phyloP scores from a whole-genome alignment of 2,329 filamentous ascomycete genomes.

The Passalora sequoiae region DNA sequence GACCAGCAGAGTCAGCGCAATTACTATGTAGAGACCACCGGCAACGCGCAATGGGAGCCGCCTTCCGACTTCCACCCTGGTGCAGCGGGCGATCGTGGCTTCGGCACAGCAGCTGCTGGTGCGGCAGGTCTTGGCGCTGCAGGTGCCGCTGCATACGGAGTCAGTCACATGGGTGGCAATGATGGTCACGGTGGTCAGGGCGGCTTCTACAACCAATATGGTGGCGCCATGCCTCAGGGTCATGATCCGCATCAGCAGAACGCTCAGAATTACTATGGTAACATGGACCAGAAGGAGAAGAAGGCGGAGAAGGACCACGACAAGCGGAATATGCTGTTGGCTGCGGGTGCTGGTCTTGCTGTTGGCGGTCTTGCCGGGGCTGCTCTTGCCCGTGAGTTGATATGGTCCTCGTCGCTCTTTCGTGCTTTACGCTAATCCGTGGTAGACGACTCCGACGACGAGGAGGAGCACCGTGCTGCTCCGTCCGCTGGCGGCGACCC shows the following conservation, averaged over 20 bases:
- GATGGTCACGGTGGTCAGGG: constrained; percentile 12
- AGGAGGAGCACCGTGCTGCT: constrained; percentile 15
- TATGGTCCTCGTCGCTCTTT: too few species aligned
- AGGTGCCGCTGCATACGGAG: constrained; percentile 5
- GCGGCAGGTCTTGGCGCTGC: neutral
- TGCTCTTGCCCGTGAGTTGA: constrained; percentile 39
- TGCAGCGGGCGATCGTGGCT: constrained; percentile 14
- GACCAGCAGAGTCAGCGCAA: constrained; percentile 58
- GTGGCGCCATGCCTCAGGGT: constrained; percentile 18
- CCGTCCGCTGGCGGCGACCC: constrained; percentile 6
- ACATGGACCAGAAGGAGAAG: constrained; percentile 21
- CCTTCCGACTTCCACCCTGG: constrained; percentile 38
- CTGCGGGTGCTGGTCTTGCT: constrained; percentile 54
- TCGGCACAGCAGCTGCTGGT: constrained; percentile 3
- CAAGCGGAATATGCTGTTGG: constrained; percentile 48
- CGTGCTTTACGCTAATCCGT: too few species aligned
- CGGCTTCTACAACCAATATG: constrained; percentile 21
- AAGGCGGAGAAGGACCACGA: constrained; percentile 34
- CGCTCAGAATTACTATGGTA: constrained; percentile 20
- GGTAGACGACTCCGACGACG: constrained; percentile 14
- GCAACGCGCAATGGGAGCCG: constrained; percentile 60
- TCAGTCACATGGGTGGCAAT: constrained; percentile 5
- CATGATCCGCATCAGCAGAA: constrained; percentile 20
- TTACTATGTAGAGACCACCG: constrained; percentile 61
- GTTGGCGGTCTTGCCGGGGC: constrained; percentile 55